Evolutionary conservation across 108 stramenopile genomes (phyloP), one percentile per base, ranked within the genome.

Genomic region (Cylindrotheca closterium): DNA sequence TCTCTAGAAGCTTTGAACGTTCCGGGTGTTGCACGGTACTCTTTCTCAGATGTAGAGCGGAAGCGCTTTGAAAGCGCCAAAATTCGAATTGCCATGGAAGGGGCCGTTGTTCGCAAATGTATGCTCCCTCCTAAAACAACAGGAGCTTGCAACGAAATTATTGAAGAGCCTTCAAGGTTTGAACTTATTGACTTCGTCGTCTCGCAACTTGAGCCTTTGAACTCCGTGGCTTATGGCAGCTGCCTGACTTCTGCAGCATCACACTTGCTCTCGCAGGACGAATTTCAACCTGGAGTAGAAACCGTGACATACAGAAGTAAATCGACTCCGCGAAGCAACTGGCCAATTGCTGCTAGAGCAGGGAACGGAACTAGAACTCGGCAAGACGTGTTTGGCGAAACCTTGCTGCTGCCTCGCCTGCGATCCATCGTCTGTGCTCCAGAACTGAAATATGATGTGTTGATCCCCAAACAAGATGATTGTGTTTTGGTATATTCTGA

Each of bases 401-500:
- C 49, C 42, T 27, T n/a, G 26, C 30, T 54, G 12, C 53, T 55
- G 54, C 46, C 21, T 30, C 34, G 69, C 2, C 53, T 42, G 3
- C 15, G 29, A 4, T 31, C 50, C n/a, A 31, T 47, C 42, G 61
- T 42, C 24, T 29, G 42, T 26, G 31, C 48, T 19, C 25, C 25
- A 62, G 18, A 19, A 30, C 15, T 10, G 10, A 42, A 26, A 1
- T 31, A 22, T 5, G 18, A 47, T 4, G 47, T 62, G 31, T 42
- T 54, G 19, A 34, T 15, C 2, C n/a, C 29, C 28, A 23, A 28
- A 18, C 22, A 55, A 42, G 31, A 48, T 17, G 21, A 25, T 21
- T 67, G 51, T 63, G n/a, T 22, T 17, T 22, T 74, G 24, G 55
- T 47, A n/a, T 74, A 74, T 51, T 74, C 73, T 5, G 73, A 74